Evolutionary conservation across 2,329 filamentous ascomycete genomes (phyloP), one percentile per base, ranked within the genome.

Genomic region (Hortaea werneckii): DNA sequence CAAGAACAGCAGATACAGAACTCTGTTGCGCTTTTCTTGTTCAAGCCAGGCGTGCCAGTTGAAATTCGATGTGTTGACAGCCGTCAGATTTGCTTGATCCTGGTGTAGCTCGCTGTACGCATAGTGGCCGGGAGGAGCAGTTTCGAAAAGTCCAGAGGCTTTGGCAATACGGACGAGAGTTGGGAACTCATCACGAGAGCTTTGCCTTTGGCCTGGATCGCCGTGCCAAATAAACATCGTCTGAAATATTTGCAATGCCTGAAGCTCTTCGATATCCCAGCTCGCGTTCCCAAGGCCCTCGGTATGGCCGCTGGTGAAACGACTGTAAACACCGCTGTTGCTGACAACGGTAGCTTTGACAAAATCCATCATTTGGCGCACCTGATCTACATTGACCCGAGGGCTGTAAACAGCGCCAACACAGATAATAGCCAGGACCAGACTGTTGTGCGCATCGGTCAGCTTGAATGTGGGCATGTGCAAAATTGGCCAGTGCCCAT

Each of bases 321-420:
- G 71, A 47, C 63, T 69, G 63, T 70, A 78, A 60, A 77, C 60
- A 37, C 63, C 66, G 27, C 71, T 75, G 42, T 79, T 77, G 41
- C 73, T 72, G 54, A 80, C 70, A 37, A 85, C 71, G 7, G 77
- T 76, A 20, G 71, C 60, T 52, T 77, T 77, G 30, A 82, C 70
- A 43, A 78, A 71, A 48, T 83, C 77, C 73, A 83, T 84, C 64
- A 86, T 72, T 59, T 79, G 77, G 50, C 83, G 79, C 52, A 83
- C 79, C 53, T 83, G 73, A 49, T 72, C 67, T 39, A 79, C 65
- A 28, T 71, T 68, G 50, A 84, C 67, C 50, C 73, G 73, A 44
- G 83, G 74, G 43, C 83, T 85, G 64, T 87, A 88, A 47, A 85
- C 83, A 37, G 83, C 83, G 34, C 84, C 84, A 55, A 85, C 73